A percentile compares a stretch with the other conserved stretches of the same genome.
phyloP scores from a whole-genome alignment of 768 basidiomycete genomes.

The Rubroboletus satanas region DNA sequence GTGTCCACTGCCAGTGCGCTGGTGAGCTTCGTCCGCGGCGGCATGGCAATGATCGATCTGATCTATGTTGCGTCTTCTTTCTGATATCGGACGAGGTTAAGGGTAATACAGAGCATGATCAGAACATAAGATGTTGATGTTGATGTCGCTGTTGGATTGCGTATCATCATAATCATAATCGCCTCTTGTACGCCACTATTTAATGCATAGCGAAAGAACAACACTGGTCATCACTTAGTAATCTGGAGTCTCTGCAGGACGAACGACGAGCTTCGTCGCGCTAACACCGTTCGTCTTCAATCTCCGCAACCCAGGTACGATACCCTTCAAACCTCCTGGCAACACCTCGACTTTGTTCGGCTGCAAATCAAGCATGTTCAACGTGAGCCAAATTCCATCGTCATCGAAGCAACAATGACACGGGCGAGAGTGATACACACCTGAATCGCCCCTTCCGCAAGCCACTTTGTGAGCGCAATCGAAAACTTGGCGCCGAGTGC shows the following conservation, averaged over 20 bases:
- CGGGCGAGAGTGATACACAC: neutral
- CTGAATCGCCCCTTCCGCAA: conserved; percentile 18
- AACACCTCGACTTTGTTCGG: conserved; percentile 38
- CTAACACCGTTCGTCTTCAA: conserved; percentile 32
- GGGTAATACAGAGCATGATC: too few relatives aligned
- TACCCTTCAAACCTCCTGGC: conserved; percentile 34
- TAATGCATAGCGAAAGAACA: neutral
- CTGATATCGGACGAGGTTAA: too few relatives aligned
- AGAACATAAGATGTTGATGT: too few relatives aligned
- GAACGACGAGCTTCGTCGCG: conserved; percentile 38
- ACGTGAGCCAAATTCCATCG: neutral
- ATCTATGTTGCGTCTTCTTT: too few relatives aligned
- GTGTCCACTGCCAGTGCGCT: too few relatives aligned
- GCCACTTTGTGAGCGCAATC: conserved; percentile 12
- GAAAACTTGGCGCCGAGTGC: conserved; percentile 11
- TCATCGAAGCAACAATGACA: neutral
- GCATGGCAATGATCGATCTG: too few relatives aligned
- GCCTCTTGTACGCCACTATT: neutral
- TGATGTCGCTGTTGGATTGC: too few relatives aligned
- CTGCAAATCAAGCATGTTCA: conserved; percentile 11
- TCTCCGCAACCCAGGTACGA: conserved; percentile 31
- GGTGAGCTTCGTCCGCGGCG: too few relatives aligned
- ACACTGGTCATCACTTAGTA: neutral
- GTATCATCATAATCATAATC: too few relatives aligned
- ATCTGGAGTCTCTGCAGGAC: conserved; percentile 8